Conservation (phyloP, 2,329 filamentous ascomycete species). For the Monilinia polystroma region DNA sequence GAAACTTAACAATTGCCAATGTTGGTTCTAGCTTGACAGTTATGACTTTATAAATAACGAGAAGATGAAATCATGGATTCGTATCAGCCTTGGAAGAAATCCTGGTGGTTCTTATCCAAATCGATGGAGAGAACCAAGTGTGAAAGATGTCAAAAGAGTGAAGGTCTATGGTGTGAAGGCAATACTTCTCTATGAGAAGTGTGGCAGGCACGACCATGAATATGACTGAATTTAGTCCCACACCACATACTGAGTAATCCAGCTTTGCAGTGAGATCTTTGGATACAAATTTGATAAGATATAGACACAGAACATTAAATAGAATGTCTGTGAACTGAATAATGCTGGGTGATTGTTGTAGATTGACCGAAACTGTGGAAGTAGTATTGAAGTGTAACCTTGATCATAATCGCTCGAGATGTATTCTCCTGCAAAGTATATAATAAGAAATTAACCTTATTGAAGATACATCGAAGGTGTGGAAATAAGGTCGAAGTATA, state of each 20-base stretch:
- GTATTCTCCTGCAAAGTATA: no score
- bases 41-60: neutral
- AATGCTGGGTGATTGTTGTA: no score
- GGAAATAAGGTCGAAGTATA: no score
- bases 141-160: neutral
- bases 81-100: neutral
- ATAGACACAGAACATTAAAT: neutral
- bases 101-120: neutral
- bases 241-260: neutral
- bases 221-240: neutral
- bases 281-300: neutral
- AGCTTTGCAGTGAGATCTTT: neutral
- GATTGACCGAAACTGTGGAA: no score
- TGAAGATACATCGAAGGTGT: neutral
- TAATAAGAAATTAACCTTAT: no score
- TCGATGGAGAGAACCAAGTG: neutral
- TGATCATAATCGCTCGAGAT: no score
- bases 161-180: neutral
- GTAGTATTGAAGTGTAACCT: no score
- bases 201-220: neutral
- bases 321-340: neutral
- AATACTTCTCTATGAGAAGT: neutral
- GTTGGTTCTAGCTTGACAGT: neutral
- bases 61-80: no score
- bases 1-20: neutral